Percentiles rank a stretch among this genome's conserved stretches.
Evolutionary conservation across 225 moss, liverwort and hornwort species (phyloP).

Genomic region (Sphagnum tenellum): DNA sequence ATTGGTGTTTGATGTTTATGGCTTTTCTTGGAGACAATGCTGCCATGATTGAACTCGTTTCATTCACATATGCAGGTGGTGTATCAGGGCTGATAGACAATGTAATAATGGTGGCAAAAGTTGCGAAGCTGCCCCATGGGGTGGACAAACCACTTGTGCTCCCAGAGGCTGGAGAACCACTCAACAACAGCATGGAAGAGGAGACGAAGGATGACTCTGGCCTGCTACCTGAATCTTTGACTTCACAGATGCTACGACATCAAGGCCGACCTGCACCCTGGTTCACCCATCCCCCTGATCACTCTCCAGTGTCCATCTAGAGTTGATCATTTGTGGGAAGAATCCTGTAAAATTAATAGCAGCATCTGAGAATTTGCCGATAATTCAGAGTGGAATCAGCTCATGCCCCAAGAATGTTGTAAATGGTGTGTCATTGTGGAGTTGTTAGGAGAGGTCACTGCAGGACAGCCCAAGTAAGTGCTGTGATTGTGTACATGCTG

Average conservation of each 20-base stretch:
- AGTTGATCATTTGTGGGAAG: too few species aligned
- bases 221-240: slow-evolving; percentile 52
- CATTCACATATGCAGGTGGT: slow-evolving; percentile 29
- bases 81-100: slow-evolving; percentile 76
- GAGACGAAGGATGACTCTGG: slow-evolving; percentile 22
- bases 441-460: too few species aligned
- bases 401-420: too few species aligned
- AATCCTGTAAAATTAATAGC: too few species aligned
- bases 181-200: slow-evolving; percentile 21
- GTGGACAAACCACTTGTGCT: slow-evolving; percentile 11
- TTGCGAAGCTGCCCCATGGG: slow-evolving; percentile 21
- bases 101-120: slow-evolving; percentile 59
- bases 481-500: too few species aligned
- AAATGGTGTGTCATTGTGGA: too few species aligned
- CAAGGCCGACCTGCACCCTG: slow-evolving; percentile 32
- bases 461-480: too few species aligned
- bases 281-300: slow-evolving; percentile 54
- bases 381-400: too few species aligned
- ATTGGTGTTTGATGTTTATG: too few species aligned
- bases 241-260: slow-evolving; percentile 58
- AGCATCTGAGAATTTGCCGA: too few species aligned
- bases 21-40: too few species aligned
- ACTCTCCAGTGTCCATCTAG: background rate
- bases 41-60: too few species aligned
- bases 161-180: slow-evolving; percentile 27